Base-by-base conservation (phyloP, 2,329 filamentous ascomycete genomes). In the Leptographium procerum region DNA sequence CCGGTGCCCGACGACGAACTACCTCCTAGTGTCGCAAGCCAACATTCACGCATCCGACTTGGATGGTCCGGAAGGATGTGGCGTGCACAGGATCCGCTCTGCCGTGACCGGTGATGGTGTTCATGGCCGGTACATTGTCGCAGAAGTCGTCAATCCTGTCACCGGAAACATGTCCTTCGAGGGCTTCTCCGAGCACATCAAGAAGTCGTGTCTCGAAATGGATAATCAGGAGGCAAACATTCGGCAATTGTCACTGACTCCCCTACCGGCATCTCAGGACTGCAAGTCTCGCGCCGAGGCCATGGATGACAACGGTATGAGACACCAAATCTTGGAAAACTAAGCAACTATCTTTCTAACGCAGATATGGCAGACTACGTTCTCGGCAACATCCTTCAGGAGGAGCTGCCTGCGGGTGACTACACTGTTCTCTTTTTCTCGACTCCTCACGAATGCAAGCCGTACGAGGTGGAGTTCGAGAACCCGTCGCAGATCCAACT, bases 401-500 rank as follows among this genome's bases (percentile, higher is more conserved):
- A 70, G 43, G 66, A 72, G 22, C 50, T 61, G 10, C 28, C 57
- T 1, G 66, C 67, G 22, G 72, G 73, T 50, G 79, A 77, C 43
- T 92, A 88, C 72, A 94, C 89, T 0, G 78, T 96, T 58, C 74
- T 96, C 62, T 89, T 91, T 70, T 79, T 84, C 52, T 88, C 87
- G 9, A 85, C 83, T 0, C 82, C 85, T 1, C 68, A 70, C 63
- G 73, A 76, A 60, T 71, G 71, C 58, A 71, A 71, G 64, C 67
- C 77, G 16, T 94, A 95, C 70, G 81, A 89, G 64, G 75, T 84
- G 51, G 76, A 84, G 4, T 86, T 87, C 66, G 74, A 79, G 57
- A 79, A 84, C 55, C 71, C 79, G 14, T 68, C 87, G 55, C 87
- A 88, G 66, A 82, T 84, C 69, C 88, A 92, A 62, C 72, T 94